These are phyloP conservation scores for Aspergillus brasiliensis DNA, from an alignment of 2,329 filamentous ascomycete genomes.

Conservation along the genomic window DNA sequence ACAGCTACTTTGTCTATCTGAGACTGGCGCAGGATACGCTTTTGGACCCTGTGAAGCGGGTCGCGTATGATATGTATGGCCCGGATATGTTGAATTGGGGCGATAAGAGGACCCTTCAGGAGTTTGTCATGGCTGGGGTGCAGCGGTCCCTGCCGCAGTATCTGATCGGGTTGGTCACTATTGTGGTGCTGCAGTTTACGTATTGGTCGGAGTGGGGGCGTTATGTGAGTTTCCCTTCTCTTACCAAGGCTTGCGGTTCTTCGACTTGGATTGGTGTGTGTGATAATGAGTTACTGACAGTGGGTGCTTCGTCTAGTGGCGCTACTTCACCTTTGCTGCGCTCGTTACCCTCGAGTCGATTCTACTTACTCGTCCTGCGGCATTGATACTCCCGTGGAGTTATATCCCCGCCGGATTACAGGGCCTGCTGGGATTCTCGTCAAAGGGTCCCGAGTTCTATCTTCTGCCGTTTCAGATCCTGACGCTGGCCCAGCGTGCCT, in stretches of 20 bases:
- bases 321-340: constrained; percentile 55
- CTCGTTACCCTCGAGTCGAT: constrained; percentile 61
- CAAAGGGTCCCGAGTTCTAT: constrained; percentile 47
- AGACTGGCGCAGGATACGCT: constrained; percentile 83
- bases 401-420: constrained; percentile 35
- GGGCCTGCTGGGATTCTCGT: constrained; percentile 40
- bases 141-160: constrained; percentile 45
- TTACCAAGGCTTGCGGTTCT: neutral
- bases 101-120: constrained; percentile 60
- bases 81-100: constrained; percentile 68
- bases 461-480: constrained; percentile 82
- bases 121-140: constrained; percentile 72
- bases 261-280: constrained; percentile 13
- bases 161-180: constrained; percentile 37
- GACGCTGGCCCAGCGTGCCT: constrained; percentile 71
- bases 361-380: constrained; percentile 56
- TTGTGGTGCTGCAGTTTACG: constrained; percentile 41
- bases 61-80: constrained; percentile 89
- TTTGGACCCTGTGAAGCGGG: constrained; percentile 72
- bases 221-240: constrained; percentile 42
- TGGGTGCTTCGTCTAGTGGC: constrained; percentile 42
- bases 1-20: constrained; percentile 74
- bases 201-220: constrained; percentile 47
- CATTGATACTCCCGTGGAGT: constrained; percentile 38
- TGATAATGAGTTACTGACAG: constrained; percentile 22